Conservation (phyloP, 441 rosid species). For the Adansonia madagascariensis region DNA sequence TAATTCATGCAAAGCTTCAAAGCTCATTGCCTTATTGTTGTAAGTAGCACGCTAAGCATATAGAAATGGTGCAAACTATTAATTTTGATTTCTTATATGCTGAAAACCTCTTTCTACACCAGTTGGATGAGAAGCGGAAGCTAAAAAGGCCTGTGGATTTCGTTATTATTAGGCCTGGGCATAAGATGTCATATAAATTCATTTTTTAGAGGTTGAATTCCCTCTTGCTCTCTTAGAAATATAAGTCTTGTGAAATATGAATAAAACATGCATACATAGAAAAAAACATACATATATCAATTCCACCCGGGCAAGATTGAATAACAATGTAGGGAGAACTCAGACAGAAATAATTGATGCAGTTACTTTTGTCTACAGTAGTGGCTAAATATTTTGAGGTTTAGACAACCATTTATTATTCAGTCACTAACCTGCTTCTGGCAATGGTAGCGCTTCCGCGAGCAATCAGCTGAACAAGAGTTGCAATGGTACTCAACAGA, state of each 20-base stretch:
- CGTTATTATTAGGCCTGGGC: not conserved
- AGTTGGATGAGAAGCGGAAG: not conserved
- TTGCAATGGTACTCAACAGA: slow-evolving; percentile 95
- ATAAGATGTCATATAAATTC: not conserved
- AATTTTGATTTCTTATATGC: not conserved
- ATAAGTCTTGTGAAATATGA: not conserved
- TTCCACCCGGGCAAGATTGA: not conserved
- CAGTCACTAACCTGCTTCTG: slow-evolving; percentile 79
- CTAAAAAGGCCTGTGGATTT: slow-evolving; percentile 6
- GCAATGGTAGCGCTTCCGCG: slow-evolving; percentile 97
- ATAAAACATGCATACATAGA: not conserved
- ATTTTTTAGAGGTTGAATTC: slow-evolving; percentile 3
- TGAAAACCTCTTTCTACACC: not conserved
- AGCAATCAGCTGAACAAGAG: slow-evolving; percentile 97
- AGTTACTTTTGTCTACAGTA: not conserved
- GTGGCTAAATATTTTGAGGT: not conserved
- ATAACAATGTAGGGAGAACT: not conserved
- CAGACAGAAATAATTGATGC: not conserved
- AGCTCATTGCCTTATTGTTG: slow-evolving; percentile 16
- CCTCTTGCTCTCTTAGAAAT: not conserved
- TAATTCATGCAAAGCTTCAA: not conserved
- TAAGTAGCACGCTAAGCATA: slow-evolving; percentile 9
- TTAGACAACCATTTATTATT: slow-evolving; percentile 5
- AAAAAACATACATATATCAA: not conserved
- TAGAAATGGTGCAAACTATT: not conserved